Evolutionary conservation across 2,329 filamentous ascomycete species (phyloP).

Genomic region (Nakataea oryzae): DNA sequence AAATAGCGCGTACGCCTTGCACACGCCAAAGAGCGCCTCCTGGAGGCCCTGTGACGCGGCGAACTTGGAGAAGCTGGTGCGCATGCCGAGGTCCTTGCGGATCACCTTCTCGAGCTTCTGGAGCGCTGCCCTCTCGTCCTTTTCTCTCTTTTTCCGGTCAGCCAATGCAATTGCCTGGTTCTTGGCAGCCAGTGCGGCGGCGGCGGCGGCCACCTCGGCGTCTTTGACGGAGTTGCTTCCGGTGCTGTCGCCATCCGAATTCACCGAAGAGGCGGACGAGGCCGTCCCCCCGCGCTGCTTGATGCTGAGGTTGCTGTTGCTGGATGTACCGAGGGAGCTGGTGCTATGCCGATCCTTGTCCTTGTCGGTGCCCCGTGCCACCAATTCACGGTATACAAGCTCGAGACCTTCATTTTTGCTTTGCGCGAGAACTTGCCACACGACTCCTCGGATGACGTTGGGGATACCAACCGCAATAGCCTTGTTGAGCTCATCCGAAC

Average conservation of each 20-base stretch:
- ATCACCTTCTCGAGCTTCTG: slow-evolving; percentile 86
- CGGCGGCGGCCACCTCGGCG: slow-evolving; percentile 1
- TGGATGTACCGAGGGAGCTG: slow-evolving; percentile 37
- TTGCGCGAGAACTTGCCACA: slow-evolving; percentile 95
- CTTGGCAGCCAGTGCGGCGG: slow-evolving; percentile 25
- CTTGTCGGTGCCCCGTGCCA: slow-evolving; percentile 70
- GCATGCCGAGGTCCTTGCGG: slow-evolving; percentile 77
- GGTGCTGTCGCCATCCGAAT: slow-evolving; percentile 44
- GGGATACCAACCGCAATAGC: slow-evolving; percentile 93
- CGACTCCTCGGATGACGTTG: slow-evolving; percentile 89
- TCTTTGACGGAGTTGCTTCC: slow-evolving; percentile 26
- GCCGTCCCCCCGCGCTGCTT: slow-evolving; percentile 49
- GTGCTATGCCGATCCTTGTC: slow-evolving; percentile 51
- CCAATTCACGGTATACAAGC: slow-evolving; percentile 71
- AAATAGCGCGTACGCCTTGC: slow-evolving; percentile 93
- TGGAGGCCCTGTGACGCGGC: slow-evolving; percentile 84
- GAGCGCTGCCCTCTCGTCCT: slow-evolving; percentile 64
- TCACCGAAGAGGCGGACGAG: slow-evolving; percentile 78
- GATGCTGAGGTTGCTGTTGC: slow-evolving; percentile 41
- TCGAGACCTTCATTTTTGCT: slow-evolving; percentile 92
- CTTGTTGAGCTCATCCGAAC: slow-evolving; percentile 77
- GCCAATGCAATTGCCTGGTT: slow-evolving; percentile 51
- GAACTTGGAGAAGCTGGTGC: slow-evolving; percentile 96
- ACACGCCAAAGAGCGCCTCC: slow-evolving; percentile 88
- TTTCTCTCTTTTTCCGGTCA: slow-evolving; percentile 67